These are phyloP conservation scores for Kodamaea sp. DNA, from an alignment of 1,139 yeast genomes.

Conservation along the genomic window DNA sequence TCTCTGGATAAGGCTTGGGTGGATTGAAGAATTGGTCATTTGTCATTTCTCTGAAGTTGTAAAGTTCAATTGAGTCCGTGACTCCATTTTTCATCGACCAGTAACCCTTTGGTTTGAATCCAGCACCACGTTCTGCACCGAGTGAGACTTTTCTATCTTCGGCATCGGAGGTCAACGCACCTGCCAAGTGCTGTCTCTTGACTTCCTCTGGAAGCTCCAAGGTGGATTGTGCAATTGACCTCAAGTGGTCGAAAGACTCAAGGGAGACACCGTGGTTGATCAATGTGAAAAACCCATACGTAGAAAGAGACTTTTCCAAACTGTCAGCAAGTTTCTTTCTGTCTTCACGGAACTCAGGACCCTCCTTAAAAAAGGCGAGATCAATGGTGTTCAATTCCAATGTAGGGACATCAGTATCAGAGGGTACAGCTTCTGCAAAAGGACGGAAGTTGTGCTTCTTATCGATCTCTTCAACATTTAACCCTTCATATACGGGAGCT, in stretches of 20 bases:
- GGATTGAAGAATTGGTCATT: slow-evolving; percentile 26
- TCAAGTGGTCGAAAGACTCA: slow-evolving; percentile 30
- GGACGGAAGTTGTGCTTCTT: slow-evolving; percentile 33
- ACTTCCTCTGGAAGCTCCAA: slow-evolving; percentile 44
- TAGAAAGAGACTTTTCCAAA: slow-evolving; percentile 38
- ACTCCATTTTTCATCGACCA: slow-evolving; percentile 46
- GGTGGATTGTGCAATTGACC: slow-evolving; percentile 39
- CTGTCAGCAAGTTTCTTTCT: slow-evolving; percentile 32
- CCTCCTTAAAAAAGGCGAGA: slow-evolving; percentile 34
- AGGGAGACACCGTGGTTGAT: slow-evolving; percentile 37
- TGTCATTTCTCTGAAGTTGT: slow-evolving; percentile 38
- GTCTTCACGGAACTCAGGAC: slow-evolving; percentile 26
- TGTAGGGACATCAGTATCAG: slow-evolving; percentile 20
- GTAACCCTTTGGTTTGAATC: slow-evolving; percentile 48
- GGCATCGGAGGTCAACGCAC: slow-evolving; percentile 33
- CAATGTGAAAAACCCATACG: slow-evolving; percentile 48
- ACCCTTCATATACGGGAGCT: slow-evolving; percentile 4
- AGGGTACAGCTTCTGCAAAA: slow-evolving; percentile 31
- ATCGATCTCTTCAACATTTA: slow-evolving; percentile 17
- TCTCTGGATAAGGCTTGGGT: slow-evolving; percentile 25
- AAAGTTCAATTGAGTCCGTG: slow-evolving; percentile 43
- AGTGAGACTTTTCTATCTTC: slow-evolving; percentile 32
- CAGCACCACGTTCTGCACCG: slow-evolving; percentile 50
- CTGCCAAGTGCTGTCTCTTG: slow-evolving; percentile 41
- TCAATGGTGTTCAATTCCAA: slow-evolving; percentile 38